phyloP scores from a whole-genome alignment of 305 asterid genomes.

The Solanum hybrid region DNA sequence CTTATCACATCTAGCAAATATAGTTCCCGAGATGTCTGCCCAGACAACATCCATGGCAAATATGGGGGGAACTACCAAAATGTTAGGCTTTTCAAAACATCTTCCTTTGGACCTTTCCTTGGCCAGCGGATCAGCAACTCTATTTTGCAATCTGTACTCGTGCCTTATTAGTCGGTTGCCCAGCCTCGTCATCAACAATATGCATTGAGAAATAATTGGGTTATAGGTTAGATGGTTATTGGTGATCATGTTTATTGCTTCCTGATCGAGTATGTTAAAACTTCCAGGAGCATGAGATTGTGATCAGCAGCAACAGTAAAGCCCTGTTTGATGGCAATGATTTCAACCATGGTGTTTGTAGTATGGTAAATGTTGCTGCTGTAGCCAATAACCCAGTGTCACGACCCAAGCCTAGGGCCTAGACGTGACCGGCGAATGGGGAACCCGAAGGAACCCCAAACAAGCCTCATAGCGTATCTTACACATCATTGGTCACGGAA shows the following conservation, averaged over 20 bases:
- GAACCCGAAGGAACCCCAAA: no score
- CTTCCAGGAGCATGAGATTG: background rate
- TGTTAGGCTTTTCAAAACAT: background rate
- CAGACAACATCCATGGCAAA: background rate
- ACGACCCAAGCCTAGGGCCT: no score
- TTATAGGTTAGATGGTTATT: background rate
- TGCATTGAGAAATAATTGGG: background rate
- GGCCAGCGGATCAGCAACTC: background rate
- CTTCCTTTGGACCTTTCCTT: background rate
- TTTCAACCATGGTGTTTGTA: background rate
- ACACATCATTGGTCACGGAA: no score
- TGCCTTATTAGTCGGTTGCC: background rate
- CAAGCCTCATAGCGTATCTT: no score
- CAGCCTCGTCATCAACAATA: background rate
- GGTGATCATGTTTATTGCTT: background rate
- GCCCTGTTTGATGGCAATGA: background rate
- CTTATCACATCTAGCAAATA: background rate
- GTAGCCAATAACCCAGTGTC: background rate
- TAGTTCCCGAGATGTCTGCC: background rate
- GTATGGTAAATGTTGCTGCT: background rate
- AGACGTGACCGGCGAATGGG: no score
- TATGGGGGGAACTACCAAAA: background rate
- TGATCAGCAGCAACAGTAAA: background rate
- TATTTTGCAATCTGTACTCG: background rate
- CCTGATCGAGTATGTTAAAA: background rate